These are phyloP conservation scores for Trichoderma hamatum DNA, from an alignment of 2,329 filamentous ascomycete genomes.

Conservation along the genomic window DNA sequence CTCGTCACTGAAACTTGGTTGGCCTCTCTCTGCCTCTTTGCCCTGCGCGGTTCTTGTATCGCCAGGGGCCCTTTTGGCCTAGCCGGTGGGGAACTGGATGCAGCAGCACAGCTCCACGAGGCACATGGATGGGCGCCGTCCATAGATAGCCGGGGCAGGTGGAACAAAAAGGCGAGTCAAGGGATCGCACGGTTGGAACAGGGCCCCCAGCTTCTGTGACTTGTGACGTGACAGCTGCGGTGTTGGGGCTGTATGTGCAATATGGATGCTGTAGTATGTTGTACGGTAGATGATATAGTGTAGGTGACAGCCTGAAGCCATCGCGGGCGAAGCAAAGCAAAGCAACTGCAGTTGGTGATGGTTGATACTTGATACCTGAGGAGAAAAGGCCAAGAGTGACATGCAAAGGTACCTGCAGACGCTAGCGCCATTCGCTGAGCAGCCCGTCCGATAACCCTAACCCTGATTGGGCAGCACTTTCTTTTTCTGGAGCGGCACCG, in stretches of 20 bases:
- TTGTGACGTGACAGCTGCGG: not conserved
- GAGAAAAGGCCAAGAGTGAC: not conserved
- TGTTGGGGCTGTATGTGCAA: not conserved
- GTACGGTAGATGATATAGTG: not conserved
- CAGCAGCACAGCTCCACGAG: conserved; percentile 22
- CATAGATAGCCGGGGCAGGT: conserved; percentile 24
- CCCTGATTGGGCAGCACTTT: conserved; percentile 10
- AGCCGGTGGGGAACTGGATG: conserved; percentile 19
- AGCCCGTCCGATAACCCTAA: conserved; percentile 16
- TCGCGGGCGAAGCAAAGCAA: not conserved
- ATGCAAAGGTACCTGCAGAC: not conserved
- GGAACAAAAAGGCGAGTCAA: conserved; percentile 24
- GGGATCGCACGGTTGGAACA: conserved; percentile 20
- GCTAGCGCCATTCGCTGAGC: not conserved
- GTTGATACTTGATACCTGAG: not conserved
- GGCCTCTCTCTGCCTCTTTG: not conserved
- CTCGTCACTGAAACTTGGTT: not conserved
- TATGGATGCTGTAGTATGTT: not conserved
- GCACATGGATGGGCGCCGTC: conserved; percentile 19
- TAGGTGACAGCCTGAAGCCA: not conserved
- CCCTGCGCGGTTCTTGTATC: conserved; percentile 5
- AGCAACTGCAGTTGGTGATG: not conserved
- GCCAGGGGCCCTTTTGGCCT: conserved; percentile 17
- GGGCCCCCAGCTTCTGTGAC: conserved; percentile 9
- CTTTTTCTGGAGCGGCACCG: not conserved